Base-by-base conservation (phyloP, 2,329 filamentous ascomycete species). In the Grosmannia penicillata region DNA sequence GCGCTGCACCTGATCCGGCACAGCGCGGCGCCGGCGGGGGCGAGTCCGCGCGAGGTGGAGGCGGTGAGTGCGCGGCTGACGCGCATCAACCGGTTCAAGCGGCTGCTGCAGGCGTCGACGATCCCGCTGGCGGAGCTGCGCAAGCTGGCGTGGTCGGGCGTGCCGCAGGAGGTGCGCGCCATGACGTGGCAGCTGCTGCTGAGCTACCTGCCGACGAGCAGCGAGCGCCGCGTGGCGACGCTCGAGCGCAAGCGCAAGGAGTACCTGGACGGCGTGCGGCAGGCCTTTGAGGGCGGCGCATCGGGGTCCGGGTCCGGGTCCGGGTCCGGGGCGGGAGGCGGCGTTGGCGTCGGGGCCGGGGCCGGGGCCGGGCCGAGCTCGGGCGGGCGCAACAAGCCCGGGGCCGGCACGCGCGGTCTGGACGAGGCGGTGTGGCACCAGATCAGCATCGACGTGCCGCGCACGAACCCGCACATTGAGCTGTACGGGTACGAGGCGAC, bases 341-440 rank as follows among this genome's bases (percentile, higher is more conserved):
- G 23, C n/a, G 13, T 9, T n/a, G 31, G 5, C 13, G 31, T 11
- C 29, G 15, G 10, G 8, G n/a, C 8, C 19, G 14, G 18, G 8
- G 21, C 9, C 21, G 14, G 18, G 22, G 9, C 6, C 5, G 9
- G 11, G n/a, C 18, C 18, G 30, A 7, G 11, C 18, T 5, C 18
- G 10, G 15, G 8, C 31, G 14, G 4, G 7, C 6, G n/a, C 26
- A 9, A n/a, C 21, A 10, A 18, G 6, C 7, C 11, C 15, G 6
- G 22, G 18, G 18, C 26, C 11, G 22, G 34, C 23, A 18, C 9
- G 7, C 44, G 45, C 8, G 61, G 73, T 3, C 62, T 98, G 15
- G 93, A 98, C 50, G 91, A 98, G 62, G 82, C 85, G n/a, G 78
- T 98, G 42, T 98, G 91, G 91, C 91, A 98, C 62, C 91, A 98